Base-by-base conservation (phyloP, 2,329 filamentous ascomycete genomes). In the Hymenotorrendiella dingleyae region DNA sequence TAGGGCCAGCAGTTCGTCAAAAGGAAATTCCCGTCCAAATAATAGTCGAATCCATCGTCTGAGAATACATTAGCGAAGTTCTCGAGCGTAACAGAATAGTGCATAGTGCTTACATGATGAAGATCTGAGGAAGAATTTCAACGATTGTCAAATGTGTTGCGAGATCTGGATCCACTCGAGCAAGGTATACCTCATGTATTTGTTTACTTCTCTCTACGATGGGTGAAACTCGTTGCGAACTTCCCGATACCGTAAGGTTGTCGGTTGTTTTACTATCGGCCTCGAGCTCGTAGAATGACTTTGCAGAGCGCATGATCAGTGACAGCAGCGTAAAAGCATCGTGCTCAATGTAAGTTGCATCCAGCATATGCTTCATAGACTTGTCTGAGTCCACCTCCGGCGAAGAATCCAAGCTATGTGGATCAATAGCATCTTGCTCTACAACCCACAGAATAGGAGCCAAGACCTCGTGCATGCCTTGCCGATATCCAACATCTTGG, bases 391-490 rank as follows among this genome's bases (percentile, higher is more conserved):
- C 38, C 28, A 23, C 27, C 11, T n/a, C 39, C 3, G 43, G 7
- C 14, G 76, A 30, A 70, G 59, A 17, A 70, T 37, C 36, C 24
- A 41, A 37, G 12, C 36, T 44, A 6, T 23, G 27, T 20, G 33
- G 32, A 20, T 86, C 74, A 38, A 95, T 70, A 6, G 90, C 84
- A 66, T 98, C 93, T 54, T 82, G 74, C 54, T 90, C 80, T 5
- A 97, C 69, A 2, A 88, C 85, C 74, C 88, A 88, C 6, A 96
- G 69, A 27, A 98, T 80, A 0, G 93, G 90, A 0, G 93, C 93
- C 11, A 97, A 72, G 32, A 98, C 71, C 65, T 98, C 93, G 62
- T 98, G 93, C 91, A 98, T 98, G 9, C 93, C 93, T 67, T 98
- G 93, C n/a, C 93, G 80, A 62, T 98, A 98, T 14, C 80, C 88